phyloP scores from a whole-genome alignment of 345 rosid genomes.

The Corchorus olitorius region DNA sequence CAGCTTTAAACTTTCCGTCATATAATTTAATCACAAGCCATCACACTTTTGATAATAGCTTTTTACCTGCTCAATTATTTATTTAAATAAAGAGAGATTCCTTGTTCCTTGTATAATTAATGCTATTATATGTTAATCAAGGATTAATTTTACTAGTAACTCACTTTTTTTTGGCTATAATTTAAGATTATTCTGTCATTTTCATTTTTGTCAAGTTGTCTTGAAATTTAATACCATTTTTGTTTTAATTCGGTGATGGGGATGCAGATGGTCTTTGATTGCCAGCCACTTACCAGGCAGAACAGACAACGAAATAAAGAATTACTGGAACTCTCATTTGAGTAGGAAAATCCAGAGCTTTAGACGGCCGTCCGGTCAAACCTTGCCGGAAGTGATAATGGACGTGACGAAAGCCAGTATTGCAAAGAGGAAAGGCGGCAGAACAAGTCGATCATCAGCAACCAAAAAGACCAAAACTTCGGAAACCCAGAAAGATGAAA shows the following conservation, averaged over 20 bases:
- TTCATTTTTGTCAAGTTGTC: background rate
- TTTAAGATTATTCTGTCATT: background rate
- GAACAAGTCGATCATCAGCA: constrained; percentile 28
- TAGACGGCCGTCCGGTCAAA: constrained; percentile 23
- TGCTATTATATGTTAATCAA: background rate
- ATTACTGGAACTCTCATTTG: constrained; percentile 69
- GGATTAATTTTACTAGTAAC: background rate
- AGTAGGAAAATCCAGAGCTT: constrained; percentile 48
- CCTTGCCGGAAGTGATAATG: background rate
- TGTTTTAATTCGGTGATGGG: background rate
- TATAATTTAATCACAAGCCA: no score
- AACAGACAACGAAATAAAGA: constrained; percentile 75
- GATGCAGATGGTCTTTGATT: constrained; percentile 63
- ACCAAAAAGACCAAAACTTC: constrained; percentile 28
- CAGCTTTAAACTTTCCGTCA: background rate
- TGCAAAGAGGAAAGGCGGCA: constrained; percentile 31
- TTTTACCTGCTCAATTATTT: background rate
- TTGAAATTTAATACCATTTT: background rate
- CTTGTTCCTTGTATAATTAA: no score
- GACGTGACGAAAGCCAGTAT: constrained; percentile 19
- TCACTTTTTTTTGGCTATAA: background rate
- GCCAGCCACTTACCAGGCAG: constrained; percentile 63
- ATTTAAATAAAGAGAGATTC: no score
- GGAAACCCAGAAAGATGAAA: background rate
- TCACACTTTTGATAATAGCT: background rate